Percentiles rank a stretch among this genome's conserved stretches.
Conservation (phyloP, 495 filamentous ascomycete genomes). For the Tuber magnatum region DNA sequence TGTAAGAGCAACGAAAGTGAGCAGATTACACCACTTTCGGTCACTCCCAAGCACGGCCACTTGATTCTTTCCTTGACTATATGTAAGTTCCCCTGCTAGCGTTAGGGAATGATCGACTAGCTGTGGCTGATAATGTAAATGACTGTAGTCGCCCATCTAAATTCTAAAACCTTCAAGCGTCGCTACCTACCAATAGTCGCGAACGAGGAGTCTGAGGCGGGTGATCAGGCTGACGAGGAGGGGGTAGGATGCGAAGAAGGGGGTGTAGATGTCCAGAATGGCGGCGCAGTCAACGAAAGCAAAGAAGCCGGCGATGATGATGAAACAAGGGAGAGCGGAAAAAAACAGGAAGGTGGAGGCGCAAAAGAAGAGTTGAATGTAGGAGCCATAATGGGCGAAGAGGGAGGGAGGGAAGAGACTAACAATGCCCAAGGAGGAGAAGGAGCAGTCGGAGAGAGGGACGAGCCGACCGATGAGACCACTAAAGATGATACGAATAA, state of each 20-base stretch:
- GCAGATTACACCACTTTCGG: constrained; percentile 2
- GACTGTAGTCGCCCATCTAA: constrained; percentile 13
- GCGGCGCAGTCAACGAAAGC: constrained; percentile 19
- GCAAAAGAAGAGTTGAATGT: neutral
- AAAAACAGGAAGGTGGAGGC: constrained; percentile 7
- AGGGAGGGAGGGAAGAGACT: neutral
- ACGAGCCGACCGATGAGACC: neutral
- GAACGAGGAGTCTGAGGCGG: too few relatives aligned
- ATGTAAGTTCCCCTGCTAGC: constrained; percentile 5
- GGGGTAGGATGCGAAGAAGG: constrained; percentile 11
- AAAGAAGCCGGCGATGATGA: constrained; percentile 5
- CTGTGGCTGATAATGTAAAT: neutral
- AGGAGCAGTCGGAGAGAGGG: neutral
- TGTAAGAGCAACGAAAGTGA: neutral
- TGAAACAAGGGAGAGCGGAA: constrained; percentile 11
- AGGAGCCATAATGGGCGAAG: neutral
- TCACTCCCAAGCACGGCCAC: constrained; percentile 15
- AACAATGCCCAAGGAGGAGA: neutral
- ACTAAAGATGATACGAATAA: neutral
- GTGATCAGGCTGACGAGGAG: constrained; percentile 10
- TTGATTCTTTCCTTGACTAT: constrained; percentile 13
- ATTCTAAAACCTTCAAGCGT: constrained; percentile 7
- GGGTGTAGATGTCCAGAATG: constrained; percentile 18
- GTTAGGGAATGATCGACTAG: too few relatives aligned
- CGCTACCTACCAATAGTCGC: constrained; percentile 3